Evolutionary conservation across 2,329 filamentous ascomycete genomes (phyloP).

Genomic region (Fusarium austroafricanum): DNA sequence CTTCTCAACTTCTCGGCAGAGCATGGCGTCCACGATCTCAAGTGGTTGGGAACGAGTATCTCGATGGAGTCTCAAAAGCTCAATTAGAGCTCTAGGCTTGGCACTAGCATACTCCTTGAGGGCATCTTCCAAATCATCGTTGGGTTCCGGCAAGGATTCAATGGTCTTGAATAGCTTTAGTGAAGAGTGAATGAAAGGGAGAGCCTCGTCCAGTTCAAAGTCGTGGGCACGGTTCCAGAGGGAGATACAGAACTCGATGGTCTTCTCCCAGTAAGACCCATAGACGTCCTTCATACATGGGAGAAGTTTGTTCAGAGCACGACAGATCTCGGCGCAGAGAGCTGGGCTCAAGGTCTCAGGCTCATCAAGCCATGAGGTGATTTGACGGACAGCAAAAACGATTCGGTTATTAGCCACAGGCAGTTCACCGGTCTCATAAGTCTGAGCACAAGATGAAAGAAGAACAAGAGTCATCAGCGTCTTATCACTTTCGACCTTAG

Average conservation of each 20-base stretch:
- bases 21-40: conserved; percentile 78
- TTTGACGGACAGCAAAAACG: conserved; percentile 84
- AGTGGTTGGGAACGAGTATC: conserved; percentile 69
- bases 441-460: conserved; percentile 62
- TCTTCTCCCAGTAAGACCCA: conserved; percentile 84
- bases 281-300: conserved; percentile 85
- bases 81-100: conserved; percentile 69
- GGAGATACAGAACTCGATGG: conserved; percentile 67
- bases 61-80: conserved; percentile 68
- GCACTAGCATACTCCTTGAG: conserved; percentile 69
- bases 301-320: conserved; percentile 71
- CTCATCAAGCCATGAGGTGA: conserved; percentile 76
- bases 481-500: conserved; percentile 56
- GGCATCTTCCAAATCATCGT: conserved; percentile 86
- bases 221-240: conserved; percentile 65
- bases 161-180: conserved; percentile 76
- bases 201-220: conserved; percentile 57
- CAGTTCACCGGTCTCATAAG: conserved; percentile 64
- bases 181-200: conserved; percentile 77
- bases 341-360: conserved; percentile 57
- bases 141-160: conserved; percentile 74
- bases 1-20: conserved; percentile 75
- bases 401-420: conserved; percentile 75
- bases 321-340: conserved; percentile 64
- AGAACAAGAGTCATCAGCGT: conserved; percentile 63